These are phyloP conservation scores for Sclerotinia subarctica DNA, from an alignment of 2,329 filamentous ascomycete genomes.

Conservation along the genomic window DNA sequence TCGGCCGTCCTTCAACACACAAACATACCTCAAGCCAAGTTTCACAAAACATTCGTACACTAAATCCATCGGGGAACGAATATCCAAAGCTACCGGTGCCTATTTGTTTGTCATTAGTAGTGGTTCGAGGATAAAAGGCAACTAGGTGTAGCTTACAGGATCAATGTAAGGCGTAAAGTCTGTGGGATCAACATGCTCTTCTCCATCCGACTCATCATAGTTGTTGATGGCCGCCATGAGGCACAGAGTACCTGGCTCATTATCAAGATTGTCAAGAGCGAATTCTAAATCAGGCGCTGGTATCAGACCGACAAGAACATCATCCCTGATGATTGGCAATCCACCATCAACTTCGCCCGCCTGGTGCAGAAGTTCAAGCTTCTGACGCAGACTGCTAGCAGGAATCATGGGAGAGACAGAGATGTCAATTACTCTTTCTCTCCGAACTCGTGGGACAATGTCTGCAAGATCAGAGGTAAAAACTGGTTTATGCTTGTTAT, in stretches of 20 bases:
- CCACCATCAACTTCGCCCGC: constrained; percentile 91
- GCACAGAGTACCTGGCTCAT: constrained; percentile 72
- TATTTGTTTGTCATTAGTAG: constrained; percentile 35
- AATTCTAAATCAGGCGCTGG: constrained; percentile 92
- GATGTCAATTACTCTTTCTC: constrained; percentile 83
- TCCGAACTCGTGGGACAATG: constrained; percentile 73
- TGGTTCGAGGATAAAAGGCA: constrained; percentile 6
- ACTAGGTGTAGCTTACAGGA: constrained; percentile 53
- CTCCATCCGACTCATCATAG: constrained; percentile 61
- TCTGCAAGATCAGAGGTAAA: constrained; percentile 87
- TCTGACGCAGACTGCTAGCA: constrained; percentile 71
- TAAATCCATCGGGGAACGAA: constrained; percentile 85
- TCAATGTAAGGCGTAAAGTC: constrained; percentile 93
- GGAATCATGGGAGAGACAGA: constrained; percentile 76
- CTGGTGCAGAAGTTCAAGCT: constrained; percentile 77
- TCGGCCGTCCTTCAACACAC: constrained; percentile 77
- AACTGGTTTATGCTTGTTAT: constrained; percentile 88
- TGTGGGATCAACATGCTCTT: constrained; percentile 59
- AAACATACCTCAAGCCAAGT: constrained; percentile 86
- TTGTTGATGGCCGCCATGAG: constrained; percentile 71
- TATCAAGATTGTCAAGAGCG: constrained; percentile 77
- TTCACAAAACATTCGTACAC: constrained; percentile 98
- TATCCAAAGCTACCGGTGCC: constrained; percentile 84
- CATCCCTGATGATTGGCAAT: constrained; percentile 77
- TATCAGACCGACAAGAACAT: constrained; percentile 82